Conservation (phyloP, 768 basidiomycete species). For the Antrodiella citrinella region DNA sequence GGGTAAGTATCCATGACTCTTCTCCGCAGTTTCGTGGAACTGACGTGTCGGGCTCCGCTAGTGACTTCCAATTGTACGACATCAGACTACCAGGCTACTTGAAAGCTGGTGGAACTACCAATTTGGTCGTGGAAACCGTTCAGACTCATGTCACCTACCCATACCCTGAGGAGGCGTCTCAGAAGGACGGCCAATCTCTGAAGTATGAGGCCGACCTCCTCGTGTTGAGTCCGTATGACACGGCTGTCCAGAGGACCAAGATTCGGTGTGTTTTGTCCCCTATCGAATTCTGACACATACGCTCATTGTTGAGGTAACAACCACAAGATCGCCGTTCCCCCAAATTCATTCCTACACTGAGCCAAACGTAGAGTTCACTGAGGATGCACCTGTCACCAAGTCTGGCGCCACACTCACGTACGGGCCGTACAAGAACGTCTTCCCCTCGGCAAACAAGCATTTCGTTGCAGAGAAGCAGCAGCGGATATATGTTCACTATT, state of each 20-base stretch:
- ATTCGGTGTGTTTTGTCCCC: constrained; percentile 49
- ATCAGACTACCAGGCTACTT: constrained; percentile 58
- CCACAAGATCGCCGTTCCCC: constrained; percentile 57
- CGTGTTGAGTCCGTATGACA: constrained; percentile 78
- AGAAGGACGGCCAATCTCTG: constrained; percentile 72
- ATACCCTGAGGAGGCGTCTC: constrained; percentile 64
- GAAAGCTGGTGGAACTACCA: constrained; percentile 51
- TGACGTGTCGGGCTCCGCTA: too few relatives aligned
- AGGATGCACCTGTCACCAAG: constrained; percentile 57
- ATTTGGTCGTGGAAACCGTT: constrained; percentile 71
- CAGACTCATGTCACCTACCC: constrained; percentile 74
- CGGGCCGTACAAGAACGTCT: constrained; percentile 78
- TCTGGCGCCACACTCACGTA: constrained; percentile 79
- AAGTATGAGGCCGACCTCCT: constrained; percentile 73
- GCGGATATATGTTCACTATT: constrained; percentile 68
- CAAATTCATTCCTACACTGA: constrained; percentile 65
- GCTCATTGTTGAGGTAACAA: not conserved
- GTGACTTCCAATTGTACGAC: constrained; percentile 45
- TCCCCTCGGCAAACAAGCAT: constrained; percentile 44
- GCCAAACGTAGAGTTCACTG: constrained; percentile 53
- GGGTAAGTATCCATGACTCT: constrained; percentile 37
- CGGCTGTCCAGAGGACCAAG: constrained; percentile 79
- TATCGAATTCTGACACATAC: not conserved
- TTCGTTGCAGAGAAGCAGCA: constrained; percentile 61
- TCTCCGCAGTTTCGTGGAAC: not conserved